A percentile compares a stretch with the other conserved stretches of the same genome.
These are phyloP conservation scores for Gnomoniopsis sp. DNA, from an alignment of 2,329 filamentous ascomycete genomes.

Conservation along the genomic window DNA sequence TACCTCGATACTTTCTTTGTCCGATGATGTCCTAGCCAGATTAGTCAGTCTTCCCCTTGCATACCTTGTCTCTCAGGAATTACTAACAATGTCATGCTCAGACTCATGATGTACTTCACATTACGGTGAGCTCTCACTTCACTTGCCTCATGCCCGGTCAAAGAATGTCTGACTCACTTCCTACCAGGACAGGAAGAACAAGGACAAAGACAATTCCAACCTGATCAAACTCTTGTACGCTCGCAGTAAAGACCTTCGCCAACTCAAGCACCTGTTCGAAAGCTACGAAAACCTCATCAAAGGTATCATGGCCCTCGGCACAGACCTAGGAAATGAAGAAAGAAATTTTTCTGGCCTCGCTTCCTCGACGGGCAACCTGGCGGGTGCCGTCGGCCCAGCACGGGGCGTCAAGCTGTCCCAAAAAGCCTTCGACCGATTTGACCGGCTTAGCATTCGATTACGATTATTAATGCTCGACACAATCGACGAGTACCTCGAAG, in stretches of 20 bases:
- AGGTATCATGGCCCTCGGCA: constrained; percentile 49
- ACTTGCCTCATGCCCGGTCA: too few species aligned
- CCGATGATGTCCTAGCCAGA: constrained; percentile 42
- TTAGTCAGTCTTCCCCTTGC: constrained; percentile 36
- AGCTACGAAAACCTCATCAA: constrained; percentile 58
- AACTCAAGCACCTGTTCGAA: constrained; percentile 58
- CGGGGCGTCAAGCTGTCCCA: constrained; percentile 31
- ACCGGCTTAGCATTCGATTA: constrained; percentile 56
- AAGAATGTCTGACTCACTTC: background rate
- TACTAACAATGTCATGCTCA: constrained; percentile 16
- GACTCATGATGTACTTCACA: constrained; percentile 33
- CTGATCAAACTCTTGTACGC: constrained; percentile 57
- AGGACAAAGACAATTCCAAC: constrained; percentile 40
- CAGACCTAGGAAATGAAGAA: constrained; percentile 22
- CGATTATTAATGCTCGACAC: constrained; percentile 59
- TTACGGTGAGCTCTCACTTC: constrained; percentile 27
- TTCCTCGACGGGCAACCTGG: background rate
- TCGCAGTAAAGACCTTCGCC: constrained; percentile 58
- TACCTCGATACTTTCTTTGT: constrained; percentile 49
- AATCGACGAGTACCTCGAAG: constrained; percentile 60
- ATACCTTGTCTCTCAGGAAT: background rate
- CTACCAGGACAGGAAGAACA: constrained; percentile 23
- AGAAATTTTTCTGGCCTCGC: constrained; percentile 1
- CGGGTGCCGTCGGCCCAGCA: constrained; percentile 1
- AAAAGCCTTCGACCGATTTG: constrained; percentile 55